Base-by-base conservation (phyloP, 345 rosid genomes). In the Eucalyptus erythrocorys region DNA sequence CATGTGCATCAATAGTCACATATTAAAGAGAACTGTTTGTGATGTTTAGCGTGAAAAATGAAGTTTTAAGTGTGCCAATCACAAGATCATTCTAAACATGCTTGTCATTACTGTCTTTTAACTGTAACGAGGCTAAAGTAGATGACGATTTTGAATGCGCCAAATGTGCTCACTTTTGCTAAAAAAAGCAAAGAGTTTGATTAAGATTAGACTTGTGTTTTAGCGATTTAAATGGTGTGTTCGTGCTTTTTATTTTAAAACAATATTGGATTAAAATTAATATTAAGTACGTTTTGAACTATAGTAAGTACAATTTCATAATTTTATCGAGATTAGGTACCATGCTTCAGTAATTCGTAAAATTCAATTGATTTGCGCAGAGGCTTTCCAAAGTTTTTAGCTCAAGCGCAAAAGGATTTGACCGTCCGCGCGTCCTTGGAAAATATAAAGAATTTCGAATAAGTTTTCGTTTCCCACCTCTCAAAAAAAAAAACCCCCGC, bases 111-210 rank as follows among this genome's bases (percentile, higher is more conserved):
- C 17, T 17, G 4, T 66, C 5, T 66, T 16, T 71, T 71, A 5
- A 19, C 2, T 3, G 13, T 71, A 37, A 71, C 2, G 3, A 3
- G 82, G 13, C 27, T 37, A 21, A 21, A 21, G 30, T 6, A 37
- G 14, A 37, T 37, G 14, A 21, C 27, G 0, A 37, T 3, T 6
- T 40, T 1, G 1, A 76, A 37, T 8, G 1, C 4, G 14, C 2
- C 13, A 24, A 19, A 3, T 5, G 82, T 2, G 26, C 7, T 19
- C 19, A 1, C 1, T 2, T 34, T 34, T 19, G 13, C 45, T 5
- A 1, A 37, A 8, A 71, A 10, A 17, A 71, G 13, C 40, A 37
- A 3, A 71, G 45, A 4, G 12, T 76, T 10, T 24, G 7, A 76
- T 37, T 37, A 21, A 10, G 2, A 76, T 76, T 5, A 10, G 8